Conservation (phyloP, 371 early-diverging fungal genomes). For the Vairimorpha apis region DNA sequence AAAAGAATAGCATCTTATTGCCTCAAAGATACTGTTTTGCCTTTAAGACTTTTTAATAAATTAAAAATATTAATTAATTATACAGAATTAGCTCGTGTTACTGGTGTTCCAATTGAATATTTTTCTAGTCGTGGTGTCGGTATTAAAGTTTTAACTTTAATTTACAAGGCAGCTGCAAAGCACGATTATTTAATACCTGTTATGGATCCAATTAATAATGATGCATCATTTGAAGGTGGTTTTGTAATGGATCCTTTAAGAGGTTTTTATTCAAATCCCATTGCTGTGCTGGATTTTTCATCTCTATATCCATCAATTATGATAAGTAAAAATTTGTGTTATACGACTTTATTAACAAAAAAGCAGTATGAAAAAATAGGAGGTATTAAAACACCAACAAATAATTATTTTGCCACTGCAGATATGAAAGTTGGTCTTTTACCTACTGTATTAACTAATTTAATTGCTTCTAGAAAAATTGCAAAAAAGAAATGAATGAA, state of each 20-base stretch:
- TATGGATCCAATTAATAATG: slow-evolving; percentile 68
- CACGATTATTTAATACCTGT: slow-evolving; percentile 83
- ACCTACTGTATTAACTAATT: slow-evolving; percentile 80
- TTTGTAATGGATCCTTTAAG: slow-evolving; percentile 92
- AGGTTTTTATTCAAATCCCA: slow-evolving; percentile 88
- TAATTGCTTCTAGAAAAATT: slow-evolving; percentile 84
- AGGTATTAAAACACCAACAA: slow-evolving; percentile 59
- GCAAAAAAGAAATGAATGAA: slow-evolving; percentile 80
- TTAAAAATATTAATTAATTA: slow-evolving; percentile 92
- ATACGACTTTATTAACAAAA: slow-evolving; percentile 78
- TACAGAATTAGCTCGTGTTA: slow-evolving; percentile 96
- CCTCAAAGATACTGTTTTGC: slow-evolving; percentile 92
- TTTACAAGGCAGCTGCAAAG: slow-evolving; percentile 77
- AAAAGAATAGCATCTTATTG: slow-evolving; percentile 94
- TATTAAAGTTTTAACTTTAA: slow-evolving; percentile 89
- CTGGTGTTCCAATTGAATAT: slow-evolving; percentile 85
- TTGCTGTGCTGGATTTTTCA: slow-evolving; percentile 95
- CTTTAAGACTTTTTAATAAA: slow-evolving; percentile 84
- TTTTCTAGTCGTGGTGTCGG: slow-evolving; percentile 87
- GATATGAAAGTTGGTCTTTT: slow-evolving; percentile 75
- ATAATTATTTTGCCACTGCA: slow-evolving; percentile 73
- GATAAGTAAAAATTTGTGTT: slow-evolving; percentile 98
- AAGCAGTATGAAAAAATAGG: slow-evolving; percentile 66
- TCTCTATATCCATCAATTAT: slow-evolving; percentile 99
- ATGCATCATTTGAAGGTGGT: slow-evolving; percentile 91